Percentiles rank a stretch among this genome's conserved stretches.
Conservation (phyloP, 78 protist genomes). For the Monocercomonoides exilis region DNA sequence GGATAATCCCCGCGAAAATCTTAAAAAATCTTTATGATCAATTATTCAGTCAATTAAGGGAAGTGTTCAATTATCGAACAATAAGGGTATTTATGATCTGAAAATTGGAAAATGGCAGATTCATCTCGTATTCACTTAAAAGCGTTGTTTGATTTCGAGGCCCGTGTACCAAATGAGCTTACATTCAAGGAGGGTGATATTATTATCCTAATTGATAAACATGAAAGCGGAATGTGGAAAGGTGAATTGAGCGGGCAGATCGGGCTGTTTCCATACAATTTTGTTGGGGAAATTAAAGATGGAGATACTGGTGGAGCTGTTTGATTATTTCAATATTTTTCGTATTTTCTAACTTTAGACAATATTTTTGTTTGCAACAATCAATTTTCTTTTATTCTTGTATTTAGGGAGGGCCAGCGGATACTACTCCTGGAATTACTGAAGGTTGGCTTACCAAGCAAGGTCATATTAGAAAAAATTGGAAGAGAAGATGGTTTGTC, state of each 20-base stretch:
- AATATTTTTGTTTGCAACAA: neutral
- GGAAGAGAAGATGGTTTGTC: constrained; percentile 23
- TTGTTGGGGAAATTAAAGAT: neutral
- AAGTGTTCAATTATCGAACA: too few species aligned
- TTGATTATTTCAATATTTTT: neutral
- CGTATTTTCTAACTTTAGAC: neutral
- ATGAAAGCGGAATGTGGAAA: constrained; percentile 12
- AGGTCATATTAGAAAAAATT: constrained; percentile 12
- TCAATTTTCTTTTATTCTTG: neutral
- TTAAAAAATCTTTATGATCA: too few species aligned
- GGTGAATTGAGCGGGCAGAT: neutral
- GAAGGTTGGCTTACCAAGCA: constrained; percentile 33
- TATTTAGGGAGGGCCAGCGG: neutral
- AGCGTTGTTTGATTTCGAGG: constrained; percentile 20
- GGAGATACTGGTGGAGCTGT: neutral
- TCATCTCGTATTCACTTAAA: too few species aligned
- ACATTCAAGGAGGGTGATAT: constrained; percentile 35
- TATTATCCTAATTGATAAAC: constrained; percentile 13
- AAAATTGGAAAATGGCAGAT: too few species aligned
- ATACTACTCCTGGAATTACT: neutral
- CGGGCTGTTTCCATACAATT: constrained; percentile 11
- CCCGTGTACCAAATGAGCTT: constrained; percentile 31
- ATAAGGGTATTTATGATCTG: too few species aligned
- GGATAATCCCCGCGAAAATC: too few species aligned
- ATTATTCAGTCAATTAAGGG: too few species aligned